These are phyloP conservation scores for Trichoderma parareesei DNA, from an alignment of 495 filamentous ascomycete species.

Conservation along the genomic window DNA sequence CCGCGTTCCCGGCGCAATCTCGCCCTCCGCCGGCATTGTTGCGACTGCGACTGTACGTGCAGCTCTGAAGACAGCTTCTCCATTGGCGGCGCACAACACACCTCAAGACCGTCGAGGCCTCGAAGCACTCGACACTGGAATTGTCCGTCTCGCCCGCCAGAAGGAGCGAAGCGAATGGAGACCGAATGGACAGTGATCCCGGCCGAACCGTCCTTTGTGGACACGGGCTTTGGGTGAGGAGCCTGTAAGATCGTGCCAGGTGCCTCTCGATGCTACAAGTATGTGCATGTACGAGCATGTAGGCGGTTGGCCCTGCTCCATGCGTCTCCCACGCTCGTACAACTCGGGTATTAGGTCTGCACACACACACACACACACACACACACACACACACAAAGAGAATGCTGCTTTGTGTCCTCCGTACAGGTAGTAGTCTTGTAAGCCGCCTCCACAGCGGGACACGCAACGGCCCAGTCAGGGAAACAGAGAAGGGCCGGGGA, in stretches of 20 bases:
- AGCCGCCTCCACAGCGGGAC: constrained; percentile 7
- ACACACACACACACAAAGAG: neutral
- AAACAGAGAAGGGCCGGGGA: neutral
- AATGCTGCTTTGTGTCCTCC: neutral
- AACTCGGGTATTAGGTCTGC: neutral
- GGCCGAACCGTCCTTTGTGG: neutral
- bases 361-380: neutral
- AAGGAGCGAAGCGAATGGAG: constrained; percentile 1
- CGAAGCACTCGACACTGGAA: neutral
- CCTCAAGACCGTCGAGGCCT: neutral
- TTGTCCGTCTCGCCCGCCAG: neutral
- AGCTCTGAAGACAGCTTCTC: neutral
- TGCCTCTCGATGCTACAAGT: neutral
- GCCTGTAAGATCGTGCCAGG: neutral
- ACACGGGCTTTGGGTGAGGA: neutral
- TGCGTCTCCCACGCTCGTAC: neutral
- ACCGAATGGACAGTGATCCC: neutral
- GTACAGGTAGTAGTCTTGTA: neutral
- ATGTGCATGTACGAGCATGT: neutral
- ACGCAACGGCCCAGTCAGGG: neutral
- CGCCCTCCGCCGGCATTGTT: neutral
- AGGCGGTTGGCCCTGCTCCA: neutral
- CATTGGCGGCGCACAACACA: neutral
- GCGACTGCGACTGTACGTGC: neutral
- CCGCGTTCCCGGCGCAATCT: neutral